A percentile compares a stretch with the other conserved stretches of the same genome.
These are phyloP conservation scores for Scytalidium lignicola DNA, from an alignment of 2,329 filamentous ascomycete genomes.

Conservation along the genomic window DNA sequence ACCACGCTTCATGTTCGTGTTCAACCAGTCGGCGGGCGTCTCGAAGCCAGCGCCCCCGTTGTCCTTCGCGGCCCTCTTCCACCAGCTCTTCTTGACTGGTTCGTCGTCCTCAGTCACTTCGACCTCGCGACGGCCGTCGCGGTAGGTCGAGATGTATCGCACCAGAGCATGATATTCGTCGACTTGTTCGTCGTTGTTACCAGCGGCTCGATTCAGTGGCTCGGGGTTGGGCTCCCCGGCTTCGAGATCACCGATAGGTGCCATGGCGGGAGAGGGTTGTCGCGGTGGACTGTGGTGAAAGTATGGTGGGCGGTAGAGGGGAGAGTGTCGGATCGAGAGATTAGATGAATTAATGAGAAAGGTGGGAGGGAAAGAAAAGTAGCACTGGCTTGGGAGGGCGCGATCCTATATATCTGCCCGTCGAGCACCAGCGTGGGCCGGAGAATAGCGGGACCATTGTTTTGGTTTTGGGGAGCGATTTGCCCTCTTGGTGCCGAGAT, in stretches of 20 bases:
- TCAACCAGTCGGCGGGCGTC: conserved; percentile 60
- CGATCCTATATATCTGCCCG: background rate
- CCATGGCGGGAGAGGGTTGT: background rate
- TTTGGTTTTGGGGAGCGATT: background rate
- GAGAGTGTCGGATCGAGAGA: background rate
- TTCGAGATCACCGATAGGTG: conserved; percentile 2
- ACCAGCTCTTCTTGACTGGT: conserved; percentile 48
- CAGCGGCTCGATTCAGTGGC: conserved; percentile 1
- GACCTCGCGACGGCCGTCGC: conserved; percentile 48
- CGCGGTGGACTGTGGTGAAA: background rate
- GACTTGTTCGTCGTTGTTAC: conserved; percentile 22
- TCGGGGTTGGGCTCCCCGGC: conserved; percentile 3
- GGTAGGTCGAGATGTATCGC: conserved; percentile 63
- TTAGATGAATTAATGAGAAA: background rate
- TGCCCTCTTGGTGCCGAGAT: background rate
- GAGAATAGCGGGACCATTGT: background rate
- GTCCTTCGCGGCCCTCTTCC: conserved; percentile 48
- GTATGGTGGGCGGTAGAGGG: background rate
- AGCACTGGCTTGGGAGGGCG: background rate
- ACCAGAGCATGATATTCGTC: conserved; percentile 63
- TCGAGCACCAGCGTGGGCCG: background rate
- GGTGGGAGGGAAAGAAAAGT: conserved; percentile 1
- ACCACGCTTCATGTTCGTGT: conserved; percentile 62
- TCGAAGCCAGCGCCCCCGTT: conserved; percentile 32
- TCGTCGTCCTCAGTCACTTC: conserved; percentile 36